Conservation (phyloP, 306 rosid genomes). For the Vigna trinervia region DNA sequence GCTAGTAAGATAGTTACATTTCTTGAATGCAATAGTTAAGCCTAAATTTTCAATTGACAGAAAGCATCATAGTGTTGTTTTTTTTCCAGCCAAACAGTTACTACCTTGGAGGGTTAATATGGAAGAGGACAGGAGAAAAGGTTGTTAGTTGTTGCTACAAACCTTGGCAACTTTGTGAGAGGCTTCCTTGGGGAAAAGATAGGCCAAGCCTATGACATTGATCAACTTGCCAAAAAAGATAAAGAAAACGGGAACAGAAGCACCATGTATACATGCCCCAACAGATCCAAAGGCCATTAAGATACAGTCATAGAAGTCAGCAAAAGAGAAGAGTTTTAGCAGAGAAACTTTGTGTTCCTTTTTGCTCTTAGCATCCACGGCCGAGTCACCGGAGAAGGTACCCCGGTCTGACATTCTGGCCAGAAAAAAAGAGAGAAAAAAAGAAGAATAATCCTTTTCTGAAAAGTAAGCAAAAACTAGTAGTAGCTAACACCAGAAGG, state of each 20-base stretch:
- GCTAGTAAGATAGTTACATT: background rate
- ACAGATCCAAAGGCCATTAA: constrained; percentile 77
- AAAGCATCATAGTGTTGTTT: background rate
- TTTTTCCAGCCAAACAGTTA: background rate
- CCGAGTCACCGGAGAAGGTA: constrained; percentile 46
- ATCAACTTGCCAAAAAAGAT: constrained; percentile 90
- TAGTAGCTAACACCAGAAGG: background rate
- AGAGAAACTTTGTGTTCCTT: constrained; percentile 62
- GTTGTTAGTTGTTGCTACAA: background rate
- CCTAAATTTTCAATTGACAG: background rate
- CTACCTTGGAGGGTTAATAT: background rate
- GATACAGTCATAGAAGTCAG: constrained; percentile 75
- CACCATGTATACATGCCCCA: constrained; percentile 92
- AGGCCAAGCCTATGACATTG: constrained; percentile 87
- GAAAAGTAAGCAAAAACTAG: background rate
- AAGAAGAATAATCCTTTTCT: background rate
- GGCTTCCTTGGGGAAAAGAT: constrained; percentile 88
- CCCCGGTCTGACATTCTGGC: constrained; percentile 52
- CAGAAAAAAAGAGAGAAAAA: constrained; percentile 15
- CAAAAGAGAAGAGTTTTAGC: constrained; percentile 74
- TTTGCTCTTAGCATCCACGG: constrained; percentile 40
- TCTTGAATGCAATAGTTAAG: background rate
- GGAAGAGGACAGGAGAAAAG: constrained; percentile 16
- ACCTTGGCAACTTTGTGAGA: constrained; percentile 96
- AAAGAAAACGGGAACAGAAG: constrained; percentile 94